phyloP scores from a whole-genome alignment of 257 asterid species.

The Fraxinus anomala region DNA sequence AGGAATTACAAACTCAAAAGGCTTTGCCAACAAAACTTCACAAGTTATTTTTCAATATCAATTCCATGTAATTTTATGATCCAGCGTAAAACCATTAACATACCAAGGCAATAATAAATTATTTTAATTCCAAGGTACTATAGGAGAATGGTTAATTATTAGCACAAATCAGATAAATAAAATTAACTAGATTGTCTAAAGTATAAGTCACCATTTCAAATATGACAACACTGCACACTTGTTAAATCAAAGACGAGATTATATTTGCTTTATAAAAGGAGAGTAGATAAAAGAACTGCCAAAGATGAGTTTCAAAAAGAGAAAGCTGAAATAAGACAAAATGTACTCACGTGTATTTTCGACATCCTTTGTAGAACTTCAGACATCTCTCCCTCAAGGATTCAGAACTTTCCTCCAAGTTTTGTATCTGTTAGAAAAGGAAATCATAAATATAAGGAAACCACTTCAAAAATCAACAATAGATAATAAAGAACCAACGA shows the following conservation, averaged over 20 bases:
- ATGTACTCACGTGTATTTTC: constrained; percentile 89
- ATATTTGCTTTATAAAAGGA: not conserved
- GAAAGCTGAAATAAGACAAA: constrained; percentile 19
- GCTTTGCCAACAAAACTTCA: not conserved
- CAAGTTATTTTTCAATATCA: not conserved
- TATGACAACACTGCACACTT: not conserved
- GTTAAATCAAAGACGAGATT: not conserved
- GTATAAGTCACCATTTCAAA: not conserved
- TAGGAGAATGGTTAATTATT: not conserved
- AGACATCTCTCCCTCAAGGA: constrained; percentile 88
- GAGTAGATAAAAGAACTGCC: not conserved
- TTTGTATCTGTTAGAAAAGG: constrained; percentile 69
- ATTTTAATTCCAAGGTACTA: too few species aligned
- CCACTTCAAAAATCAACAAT: constrained; percentile 14
- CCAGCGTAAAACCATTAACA: not conserved
- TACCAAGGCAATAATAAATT: too few species aligned
- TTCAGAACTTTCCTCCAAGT: constrained; percentile 91
- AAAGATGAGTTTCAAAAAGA: constrained; percentile 3
- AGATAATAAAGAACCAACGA: constrained; percentile 16
- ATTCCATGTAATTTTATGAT: not conserved
- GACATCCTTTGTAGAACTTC: constrained; percentile 94
- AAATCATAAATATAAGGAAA: constrained; percentile 17
- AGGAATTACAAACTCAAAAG: not conserved
- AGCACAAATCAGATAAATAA: not conserved
- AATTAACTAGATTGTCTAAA: not conserved